Evolutionary conservation across 495 filamentous ascomycete species (phyloP).

Genomic region (Talaromyces borbonicus): DNA sequence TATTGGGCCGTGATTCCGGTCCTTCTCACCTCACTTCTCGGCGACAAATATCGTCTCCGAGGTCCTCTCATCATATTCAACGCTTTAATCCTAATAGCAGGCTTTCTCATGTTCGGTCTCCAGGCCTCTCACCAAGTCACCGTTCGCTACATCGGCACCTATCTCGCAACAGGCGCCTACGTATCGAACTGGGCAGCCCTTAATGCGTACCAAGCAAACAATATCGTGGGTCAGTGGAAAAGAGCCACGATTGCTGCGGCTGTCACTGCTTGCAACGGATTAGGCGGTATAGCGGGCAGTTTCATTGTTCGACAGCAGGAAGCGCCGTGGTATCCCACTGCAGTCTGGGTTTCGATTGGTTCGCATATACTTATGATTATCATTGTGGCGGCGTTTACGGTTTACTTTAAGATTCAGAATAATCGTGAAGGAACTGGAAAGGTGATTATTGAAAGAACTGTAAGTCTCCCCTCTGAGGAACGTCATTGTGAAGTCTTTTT

Average conservation of each 20-base stretch:
- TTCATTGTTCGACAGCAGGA: constrained; percentile 62
- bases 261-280: constrained; percentile 60
- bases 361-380: constrained; percentile 58
- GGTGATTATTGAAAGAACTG: constrained; percentile 44
- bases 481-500: neutral
- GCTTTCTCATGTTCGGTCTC: constrained; percentile 68
- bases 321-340: constrained; percentile 59
- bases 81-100: constrained; percentile 55
- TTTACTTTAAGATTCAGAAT: constrained; percentile 55
- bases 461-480: constrained; percentile 15
- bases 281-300: constrained; percentile 67
- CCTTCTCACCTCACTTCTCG: constrained; percentile 55
- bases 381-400: constrained; percentile 49
- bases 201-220: constrained; percentile 63
- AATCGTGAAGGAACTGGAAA: constrained; percentile 34
- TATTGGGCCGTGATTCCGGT: constrained; percentile 68
- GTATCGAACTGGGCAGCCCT: constrained; percentile 73
- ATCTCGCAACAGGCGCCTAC: constrained; percentile 68
- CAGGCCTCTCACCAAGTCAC: constrained; percentile 45
- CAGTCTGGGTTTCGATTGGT: constrained; percentile 63
- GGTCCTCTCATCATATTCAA: constrained; percentile 69
- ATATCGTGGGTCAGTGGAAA: constrained; percentile 69
- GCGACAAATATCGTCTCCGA: constrained; percentile 54
- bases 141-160: constrained; percentile 64
- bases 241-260: constrained; percentile 59